Evolutionary conservation across 371 early-diverging fungal species (phyloP).

Genomic region (Mortierella sp.): DNA sequence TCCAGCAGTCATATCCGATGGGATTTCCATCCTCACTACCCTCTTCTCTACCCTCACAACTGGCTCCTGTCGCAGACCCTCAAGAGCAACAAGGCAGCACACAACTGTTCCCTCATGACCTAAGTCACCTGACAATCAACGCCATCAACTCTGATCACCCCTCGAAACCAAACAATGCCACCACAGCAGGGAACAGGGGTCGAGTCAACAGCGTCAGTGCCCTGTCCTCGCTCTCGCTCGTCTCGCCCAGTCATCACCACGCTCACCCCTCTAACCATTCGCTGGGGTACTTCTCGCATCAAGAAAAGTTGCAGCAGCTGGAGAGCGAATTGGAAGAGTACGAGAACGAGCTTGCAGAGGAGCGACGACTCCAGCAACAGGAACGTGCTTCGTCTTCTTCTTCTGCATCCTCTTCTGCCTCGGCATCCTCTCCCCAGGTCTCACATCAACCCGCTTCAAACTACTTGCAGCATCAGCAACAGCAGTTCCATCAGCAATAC

Average conservation of each 20-base stretch:
- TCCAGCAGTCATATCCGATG: background rate
- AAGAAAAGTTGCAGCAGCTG: slow-evolving; percentile 35
- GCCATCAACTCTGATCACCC: background rate
- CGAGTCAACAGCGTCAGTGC: slow-evolving; percentile 10
- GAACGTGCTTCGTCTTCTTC: slow-evolving; percentile 11
- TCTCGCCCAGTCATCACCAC: slow-evolving; percentile 1
- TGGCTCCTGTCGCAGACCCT: background rate
- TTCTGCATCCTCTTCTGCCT: background rate
- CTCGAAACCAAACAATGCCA: slow-evolving; percentile 11
- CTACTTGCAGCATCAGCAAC: background rate
- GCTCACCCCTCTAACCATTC: background rate
- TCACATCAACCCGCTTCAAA: too few relatives aligned
- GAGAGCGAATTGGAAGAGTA: slow-evolving; percentile 45
- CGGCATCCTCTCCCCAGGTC: too few relatives aligned
- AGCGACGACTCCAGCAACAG: slow-evolving; percentile 15
- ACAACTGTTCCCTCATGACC: background rate
- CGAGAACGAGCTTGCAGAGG: slow-evolving; percentile 35
- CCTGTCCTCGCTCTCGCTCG: slow-evolving; percentile 14
- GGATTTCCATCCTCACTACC: background rate
- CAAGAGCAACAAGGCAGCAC: background rate
- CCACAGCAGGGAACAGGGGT: slow-evolving; percentile 13
- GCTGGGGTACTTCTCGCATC: slow-evolving; percentile 16
- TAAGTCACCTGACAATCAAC: background rate
- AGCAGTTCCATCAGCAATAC: slow-evolving; percentile 2
- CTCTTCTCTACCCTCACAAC: background rate